Base-by-base conservation (phyloP, 805 yeast species). In the Brettanomyces custersianus region DNA sequence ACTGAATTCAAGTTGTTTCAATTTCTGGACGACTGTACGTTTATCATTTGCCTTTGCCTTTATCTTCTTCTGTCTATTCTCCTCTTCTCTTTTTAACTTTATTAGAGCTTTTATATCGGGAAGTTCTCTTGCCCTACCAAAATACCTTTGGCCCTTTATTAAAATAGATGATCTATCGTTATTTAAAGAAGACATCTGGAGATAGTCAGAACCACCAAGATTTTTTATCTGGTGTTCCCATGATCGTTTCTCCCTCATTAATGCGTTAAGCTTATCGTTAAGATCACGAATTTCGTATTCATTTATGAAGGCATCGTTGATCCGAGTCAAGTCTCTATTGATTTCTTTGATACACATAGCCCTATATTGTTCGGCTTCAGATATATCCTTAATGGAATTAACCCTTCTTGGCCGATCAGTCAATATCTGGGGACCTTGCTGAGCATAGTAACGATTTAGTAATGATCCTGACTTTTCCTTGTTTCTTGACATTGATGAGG, bases 41-140 rank as follows among this genome's bases (percentile, higher is more conserved):
- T 22, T 22, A 22, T 22, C 25, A 22, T 22, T 22, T 12, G 25
- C 12, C 25, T 22, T 9, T 22, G 9, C 12, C 25, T 22, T 22
- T 22, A 22, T n/a, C n/a, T 4, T 10, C 22, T 8, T 43, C 41
- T 38, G n/a, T 37, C 40, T 22, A 39, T 47, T 23, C 35, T 48
- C 30, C 48, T 52, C 37, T 21, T 44, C 43, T 26, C 37, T 48
- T 31, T 37, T 50, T 45, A 62, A 53, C 35, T 63, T 62, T 15
- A 75, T 41, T 17, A 72, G 42, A 39, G 66, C 66, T 35, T 66
- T 61, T 6, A 81, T 88, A 42, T 83, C 95, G 0, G 86, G 81
- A 7, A 87, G 58, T 30, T 85, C 90, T 35, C 73, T 66, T 0
- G 95, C 95, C 33, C 95, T 59, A 0, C 96, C 96, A 57, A 75